These are phyloP conservation scores for Sugiyamaella smithiae DNA, from an alignment of 805 yeast species.

Conservation along the genomic window DNA sequence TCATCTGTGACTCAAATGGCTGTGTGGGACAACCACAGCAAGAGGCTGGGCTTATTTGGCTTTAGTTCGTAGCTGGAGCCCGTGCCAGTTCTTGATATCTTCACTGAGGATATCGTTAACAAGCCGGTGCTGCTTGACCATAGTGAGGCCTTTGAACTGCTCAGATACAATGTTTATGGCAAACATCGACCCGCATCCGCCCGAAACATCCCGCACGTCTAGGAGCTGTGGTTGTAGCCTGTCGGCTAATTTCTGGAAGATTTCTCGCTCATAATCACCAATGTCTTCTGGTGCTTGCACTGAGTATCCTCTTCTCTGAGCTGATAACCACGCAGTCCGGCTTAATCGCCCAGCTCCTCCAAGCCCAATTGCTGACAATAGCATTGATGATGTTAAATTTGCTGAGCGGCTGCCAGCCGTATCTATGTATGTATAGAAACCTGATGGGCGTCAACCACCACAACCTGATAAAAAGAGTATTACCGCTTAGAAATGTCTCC, in stretches of 20 bases:
- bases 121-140: constrained; percentile 88
- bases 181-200: constrained; percentile 98
- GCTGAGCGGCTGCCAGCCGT: constrained; percentile 7
- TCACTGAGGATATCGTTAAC: constrained; percentile 80
- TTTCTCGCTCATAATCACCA: constrained; percentile 63
- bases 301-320: neutral
- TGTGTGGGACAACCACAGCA: too few species aligned
- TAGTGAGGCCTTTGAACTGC: constrained; percentile 72
- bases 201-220: constrained; percentile 78
- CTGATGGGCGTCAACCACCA: too few species aligned
- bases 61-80: constrained; percentile 79
- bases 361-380: neutral
- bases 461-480: too few species aligned
- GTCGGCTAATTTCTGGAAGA: constrained; percentile 52
- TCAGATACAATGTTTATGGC: constrained; percentile 74
- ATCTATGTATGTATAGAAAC: too few species aligned
- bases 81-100: constrained; percentile 92
- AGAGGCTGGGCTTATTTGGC: too few species aligned
- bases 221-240: constrained; percentile 60
- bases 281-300: constrained; percentile 25
- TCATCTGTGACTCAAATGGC: too few species aligned
- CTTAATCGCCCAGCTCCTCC: neutral
- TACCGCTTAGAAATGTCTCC: too few species aligned
- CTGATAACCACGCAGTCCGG: neutral
- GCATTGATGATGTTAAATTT: neutral